phyloP scores from a whole-genome alignment of 2,329 filamentous ascomycete species.

The Aureobasidium sp. region DNA sequence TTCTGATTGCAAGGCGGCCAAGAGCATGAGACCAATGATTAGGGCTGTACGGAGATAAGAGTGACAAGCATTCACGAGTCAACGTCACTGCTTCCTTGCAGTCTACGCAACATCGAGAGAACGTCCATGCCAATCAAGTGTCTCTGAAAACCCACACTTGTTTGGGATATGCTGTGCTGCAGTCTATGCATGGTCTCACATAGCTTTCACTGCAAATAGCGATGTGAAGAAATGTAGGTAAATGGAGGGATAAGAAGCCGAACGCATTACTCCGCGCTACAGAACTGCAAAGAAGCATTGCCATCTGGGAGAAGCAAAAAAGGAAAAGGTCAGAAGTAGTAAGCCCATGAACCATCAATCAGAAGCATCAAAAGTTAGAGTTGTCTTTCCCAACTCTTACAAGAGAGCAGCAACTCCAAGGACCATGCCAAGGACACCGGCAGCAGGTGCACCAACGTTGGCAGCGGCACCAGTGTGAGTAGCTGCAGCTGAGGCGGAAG shows the following conservation, averaged over 20 bases:
- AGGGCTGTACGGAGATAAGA: not conserved
- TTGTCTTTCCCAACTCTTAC: not conserved
- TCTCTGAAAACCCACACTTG: too few relatives aligned
- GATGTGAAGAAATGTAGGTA: not conserved
- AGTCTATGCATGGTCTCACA: too few relatives aligned
- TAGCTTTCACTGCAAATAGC: too few relatives aligned
- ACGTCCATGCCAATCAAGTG: too few relatives aligned
- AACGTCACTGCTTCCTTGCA: not conserved
- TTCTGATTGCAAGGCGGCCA: not conserved
- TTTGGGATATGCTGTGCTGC: too few relatives aligned
- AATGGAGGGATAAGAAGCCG: not conserved
- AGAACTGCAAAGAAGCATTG: not conserved
- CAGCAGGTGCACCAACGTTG: constrained; percentile 11
- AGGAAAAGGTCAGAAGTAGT: not conserved
- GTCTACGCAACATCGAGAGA: not conserved
- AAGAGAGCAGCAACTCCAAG: constrained; percentile 16
- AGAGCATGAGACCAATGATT: not conserved
- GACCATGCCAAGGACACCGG: constrained; percentile 13
- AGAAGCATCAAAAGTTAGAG: not conserved
- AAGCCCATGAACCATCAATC: not conserved
- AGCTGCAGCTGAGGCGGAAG: not conserved
- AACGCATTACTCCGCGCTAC: not conserved
- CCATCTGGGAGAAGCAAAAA: not conserved
- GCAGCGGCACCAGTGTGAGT: constrained; percentile 15
- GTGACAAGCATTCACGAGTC: not conserved